phyloP scores from a whole-genome alignment of 2,329 filamentous ascomycete species.

The Aspergillus pseudoterreus region DNA sequence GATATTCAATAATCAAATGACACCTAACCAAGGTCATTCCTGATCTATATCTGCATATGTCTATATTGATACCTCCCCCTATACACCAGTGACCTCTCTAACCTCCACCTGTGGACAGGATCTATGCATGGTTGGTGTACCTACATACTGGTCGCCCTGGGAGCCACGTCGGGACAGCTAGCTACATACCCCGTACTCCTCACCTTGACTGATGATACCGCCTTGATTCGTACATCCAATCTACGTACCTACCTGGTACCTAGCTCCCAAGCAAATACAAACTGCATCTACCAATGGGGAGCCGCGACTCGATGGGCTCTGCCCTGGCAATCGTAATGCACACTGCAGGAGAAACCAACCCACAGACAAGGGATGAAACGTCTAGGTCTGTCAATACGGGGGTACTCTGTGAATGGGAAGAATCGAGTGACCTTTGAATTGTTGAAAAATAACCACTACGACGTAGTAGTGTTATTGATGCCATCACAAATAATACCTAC shows the following conservation, averaged over 20 bases:
- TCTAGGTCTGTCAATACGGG: too few species aligned
- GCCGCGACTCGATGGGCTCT: slow-evolving; percentile 1
- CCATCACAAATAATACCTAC: neutral
- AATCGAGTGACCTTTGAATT: too few species aligned
- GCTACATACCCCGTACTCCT: neutral
- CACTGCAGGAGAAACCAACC: too few species aligned
- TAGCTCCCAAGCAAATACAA: neutral
- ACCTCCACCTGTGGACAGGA: neutral
- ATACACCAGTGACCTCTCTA: neutral
- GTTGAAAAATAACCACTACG: too few species aligned
- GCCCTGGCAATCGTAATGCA: slow-evolving; percentile 3
- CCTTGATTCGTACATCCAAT: neutral
- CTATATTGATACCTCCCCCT: neutral
- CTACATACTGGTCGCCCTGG: slow-evolving; percentile 6
- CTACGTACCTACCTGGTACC: slow-evolving; percentile 2
- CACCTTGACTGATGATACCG: neutral
- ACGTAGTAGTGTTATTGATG: too few species aligned
- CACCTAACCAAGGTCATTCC: too few species aligned
- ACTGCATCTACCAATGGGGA: neutral
- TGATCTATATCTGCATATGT: too few species aligned
- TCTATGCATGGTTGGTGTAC: slow-evolving; percentile 11
- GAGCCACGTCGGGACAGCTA: neutral
- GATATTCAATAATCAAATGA: too few species aligned
- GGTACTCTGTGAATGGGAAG: too few species aligned
- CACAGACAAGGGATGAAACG: neutral